phyloP scores from a whole-genome alignment of 2,329 filamentous ascomycete species.

The Periconia digitata region DNA sequence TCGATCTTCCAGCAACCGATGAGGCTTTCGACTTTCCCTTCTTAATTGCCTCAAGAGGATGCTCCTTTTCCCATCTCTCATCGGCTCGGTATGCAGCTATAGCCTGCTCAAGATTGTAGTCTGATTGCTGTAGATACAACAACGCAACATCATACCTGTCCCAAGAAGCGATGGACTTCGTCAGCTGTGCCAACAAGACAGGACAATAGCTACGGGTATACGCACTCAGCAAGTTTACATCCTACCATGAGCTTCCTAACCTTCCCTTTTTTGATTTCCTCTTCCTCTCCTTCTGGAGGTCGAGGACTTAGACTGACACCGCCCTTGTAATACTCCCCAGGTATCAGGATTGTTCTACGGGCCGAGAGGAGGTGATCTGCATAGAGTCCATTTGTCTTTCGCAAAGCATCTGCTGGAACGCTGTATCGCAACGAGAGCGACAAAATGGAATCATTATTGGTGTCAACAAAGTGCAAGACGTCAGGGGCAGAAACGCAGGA shows the following conservation, averaged over 20 bases:
- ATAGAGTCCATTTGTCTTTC: slow-evolving; percentile 68
- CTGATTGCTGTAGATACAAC: slow-evolving; percentile 71
- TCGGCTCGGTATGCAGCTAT: slow-evolving; percentile 68
- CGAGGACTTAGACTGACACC: slow-evolving; percentile 68
- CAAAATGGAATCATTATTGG: slow-evolving; percentile 65
- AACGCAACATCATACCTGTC: slow-evolving; percentile 68
- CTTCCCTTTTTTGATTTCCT: slow-evolving; percentile 69
- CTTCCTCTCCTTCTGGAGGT: slow-evolving; percentile 73
- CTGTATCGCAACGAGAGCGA: slow-evolving; percentile 72
- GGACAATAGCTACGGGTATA: slow-evolving; percentile 13
- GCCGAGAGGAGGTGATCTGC: slow-evolving; percentile 71
- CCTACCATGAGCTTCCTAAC: slow-evolving; percentile 77
- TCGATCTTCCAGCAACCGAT: slow-evolving; percentile 27
- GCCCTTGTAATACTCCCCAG: slow-evolving; percentile 68
- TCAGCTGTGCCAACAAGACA: slow-evolving; percentile 29
- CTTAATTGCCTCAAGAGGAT: slow-evolving; percentile 58
- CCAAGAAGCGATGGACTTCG: slow-evolving; percentile 27
- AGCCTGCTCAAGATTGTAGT: slow-evolving; percentile 67
- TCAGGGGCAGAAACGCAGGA: slow-evolving; percentile 53
- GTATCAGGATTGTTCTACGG: slow-evolving; percentile 70
- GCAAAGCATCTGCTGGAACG: slow-evolving; percentile 64
- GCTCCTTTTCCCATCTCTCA: slow-evolving; percentile 72
- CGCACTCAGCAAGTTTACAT: slow-evolving; percentile 75
- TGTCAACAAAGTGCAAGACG: slow-evolving; percentile 73
- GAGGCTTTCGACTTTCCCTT: slow-evolving; percentile 46